A percentile compares a stretch with the other conserved stretches of the same genome.
Evolutionary conservation across 1,284 basidiomycete genomes (phyloP).

Genomic region (Tilletiaria anomala): DNA sequence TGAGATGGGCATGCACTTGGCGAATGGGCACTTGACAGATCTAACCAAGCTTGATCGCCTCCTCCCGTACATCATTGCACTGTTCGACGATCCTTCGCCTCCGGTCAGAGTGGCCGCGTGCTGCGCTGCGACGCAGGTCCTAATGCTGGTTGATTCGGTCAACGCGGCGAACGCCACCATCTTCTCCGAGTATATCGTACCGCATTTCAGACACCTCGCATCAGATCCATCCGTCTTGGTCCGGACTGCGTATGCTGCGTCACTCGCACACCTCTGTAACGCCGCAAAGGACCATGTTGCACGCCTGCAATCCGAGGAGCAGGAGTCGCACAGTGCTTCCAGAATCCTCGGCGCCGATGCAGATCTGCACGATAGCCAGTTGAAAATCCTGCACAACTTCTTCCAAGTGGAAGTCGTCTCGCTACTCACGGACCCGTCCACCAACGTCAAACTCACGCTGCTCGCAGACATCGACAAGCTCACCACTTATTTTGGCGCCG

Average conservation of each 20-base stretch:
- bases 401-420: slow-evolving; percentile 77
- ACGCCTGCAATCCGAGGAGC: no score
- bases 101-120: slow-evolving; percentile 65
- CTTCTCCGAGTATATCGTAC: slow-evolving; percentile 88
- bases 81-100: slow-evolving; percentile 70
- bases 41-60: slow-evolving; percentile 90
- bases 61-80: slow-evolving; percentile 75
- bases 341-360: neutral
- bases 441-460: slow-evolving; percentile 48
- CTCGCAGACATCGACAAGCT: slow-evolving; percentile 65
- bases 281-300: no score
- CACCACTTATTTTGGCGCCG: slow-evolving; percentile 80
- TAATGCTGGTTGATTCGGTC: slow-evolving; percentile 67
- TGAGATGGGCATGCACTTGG: slow-evolving; percentile 72
- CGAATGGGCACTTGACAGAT: slow-evolving; percentile 62
- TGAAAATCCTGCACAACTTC: slow-evolving; percentile 68
- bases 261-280: slow-evolving; percentile 44
- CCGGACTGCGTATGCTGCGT: slow-evolving; percentile 72
- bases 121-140: slow-evolving; percentile 67
- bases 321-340: no score
- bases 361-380: slow-evolving; percentile 17
- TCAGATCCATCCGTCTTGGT: slow-evolving; percentile 76
- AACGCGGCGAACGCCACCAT: slow-evolving; percentile 72
- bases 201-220: slow-evolving; percentile 67
- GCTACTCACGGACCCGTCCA: slow-evolving; percentile 47